Evolutionary conservation across 108 stramenopile species (phyloP).

Genomic region (Seminavis robusta): DNA sequence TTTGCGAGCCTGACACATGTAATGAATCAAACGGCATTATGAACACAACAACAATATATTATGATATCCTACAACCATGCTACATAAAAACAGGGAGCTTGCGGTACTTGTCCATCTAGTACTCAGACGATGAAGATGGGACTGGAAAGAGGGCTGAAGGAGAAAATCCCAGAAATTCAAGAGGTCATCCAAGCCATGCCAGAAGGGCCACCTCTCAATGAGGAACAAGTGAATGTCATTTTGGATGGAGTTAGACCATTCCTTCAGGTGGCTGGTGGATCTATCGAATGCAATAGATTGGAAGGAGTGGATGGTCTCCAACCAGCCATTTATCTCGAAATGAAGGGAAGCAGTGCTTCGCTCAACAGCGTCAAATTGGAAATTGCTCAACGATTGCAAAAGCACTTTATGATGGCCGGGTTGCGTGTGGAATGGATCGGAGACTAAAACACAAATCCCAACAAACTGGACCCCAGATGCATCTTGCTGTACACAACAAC

Average conservation of each 20-base stretch:
- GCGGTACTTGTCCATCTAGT: conserved; percentile 93
- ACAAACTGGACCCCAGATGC: no score
- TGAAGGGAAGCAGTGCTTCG: conserved; percentile 82
- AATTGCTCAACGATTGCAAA: conserved; percentile 92
- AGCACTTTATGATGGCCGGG: conserved; percentile 93
- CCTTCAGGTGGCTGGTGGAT: conserved; percentile 91
- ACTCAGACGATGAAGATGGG: conserved; percentile 99
- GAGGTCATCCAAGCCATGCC: conserved; percentile 95
- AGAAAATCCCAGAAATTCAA: conserved; percentile 94
- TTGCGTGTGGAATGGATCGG: conserved; percentile 78
- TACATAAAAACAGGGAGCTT: conserved; percentile 68
- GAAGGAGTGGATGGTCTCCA: conserved; percentile 78
- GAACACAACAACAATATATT: background rate
- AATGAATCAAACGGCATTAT: background rate
- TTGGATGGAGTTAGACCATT: conserved; percentile 95
- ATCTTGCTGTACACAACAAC: no score
- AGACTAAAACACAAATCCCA: background rate
- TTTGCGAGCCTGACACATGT: background rate
- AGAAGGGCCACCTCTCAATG: conserved; percentile 80
- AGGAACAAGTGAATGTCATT: conserved; percentile 76
- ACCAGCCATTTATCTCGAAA: conserved; percentile 84
- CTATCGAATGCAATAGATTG: conserved; percentile 67
- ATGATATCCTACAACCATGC: background rate
- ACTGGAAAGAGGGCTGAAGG: conserved; percentile 85
- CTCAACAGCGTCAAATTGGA: conserved; percentile 93